Base-by-base conservation (phyloP, 2,329 filamentous ascomycete genomes). In the Dactylonectria macrodidyma region DNA sequence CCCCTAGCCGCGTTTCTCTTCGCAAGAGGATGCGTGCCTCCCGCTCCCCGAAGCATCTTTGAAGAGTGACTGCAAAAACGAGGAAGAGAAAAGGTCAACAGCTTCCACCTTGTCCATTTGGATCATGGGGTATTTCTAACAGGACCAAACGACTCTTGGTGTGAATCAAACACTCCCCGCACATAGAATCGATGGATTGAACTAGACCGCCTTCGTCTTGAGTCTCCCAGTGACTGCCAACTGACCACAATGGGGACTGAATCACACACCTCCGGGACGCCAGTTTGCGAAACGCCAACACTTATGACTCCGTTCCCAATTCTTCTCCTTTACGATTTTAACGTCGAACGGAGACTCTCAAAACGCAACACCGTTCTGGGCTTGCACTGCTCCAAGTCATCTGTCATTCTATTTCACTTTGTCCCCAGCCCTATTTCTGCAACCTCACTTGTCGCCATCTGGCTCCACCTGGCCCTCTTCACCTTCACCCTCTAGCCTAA, bases 11-110 rank as follows among this genome's bases (percentile, higher is more conserved):
- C 81, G 6, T 83, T 82, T 54, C 78, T 88, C 0, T 54, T 80
- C 10, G 74, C 80, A 1, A 78, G 83, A 38, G 85, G 85, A 0
- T 80, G 82, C 26, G 68, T 77, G 10, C 73, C 85, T 0, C 79
- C 81, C 7, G 78, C 85, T 38, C 87, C 87, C 5, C 70, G 65
- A 3, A 85, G 79, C 67, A 84, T 84, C 3, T 87, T 87, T 52
- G 85, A 87, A 65, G 85, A 81, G 59, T 76, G 78, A 60, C 24
- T 56, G 57, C 24, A 34, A 60, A 51, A 47, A 50, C n/a, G 19
- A 19, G 34, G 24, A 30, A 30, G 26, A 30, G 7, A 30, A 30
- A 30, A 30, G 4, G 7, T 30, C 10, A 46, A 34, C n/a, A 16
- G n/a, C 34, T 26, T 24, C 14, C 30, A 34, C 34, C 51, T 19